phyloP scores from a whole-genome alignment of 331 rosid species.

The Malus hybrid region DNA sequence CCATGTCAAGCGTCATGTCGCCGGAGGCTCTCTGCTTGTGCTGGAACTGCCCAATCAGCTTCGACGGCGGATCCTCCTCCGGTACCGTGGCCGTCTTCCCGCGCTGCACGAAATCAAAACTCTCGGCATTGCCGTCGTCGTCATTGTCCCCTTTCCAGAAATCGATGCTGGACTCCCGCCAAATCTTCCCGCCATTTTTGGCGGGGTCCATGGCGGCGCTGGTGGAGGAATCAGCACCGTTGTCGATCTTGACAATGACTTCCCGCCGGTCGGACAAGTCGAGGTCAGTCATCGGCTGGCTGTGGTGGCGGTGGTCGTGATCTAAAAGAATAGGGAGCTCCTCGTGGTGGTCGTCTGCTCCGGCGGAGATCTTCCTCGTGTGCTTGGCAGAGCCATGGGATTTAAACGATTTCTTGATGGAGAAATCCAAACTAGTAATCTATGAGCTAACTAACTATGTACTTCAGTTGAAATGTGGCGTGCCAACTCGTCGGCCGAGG shows the following conservation, averaged over 20 bases:
- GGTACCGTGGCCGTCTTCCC: slow-evolving; percentile 25
- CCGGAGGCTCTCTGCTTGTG: slow-evolving; percentile 63
- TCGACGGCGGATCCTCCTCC: slow-evolving; percentile 70
- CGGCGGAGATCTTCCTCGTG: slow-evolving; percentile 23
- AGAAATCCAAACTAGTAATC: slow-evolving; percentile 12
- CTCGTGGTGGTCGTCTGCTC: slow-evolving; percentile 29
- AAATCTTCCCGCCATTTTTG: slow-evolving; percentile 11
- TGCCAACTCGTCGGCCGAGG: too few species aligned
- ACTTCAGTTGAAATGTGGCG: too few species aligned
- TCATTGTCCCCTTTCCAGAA: slow-evolving; percentile 31
- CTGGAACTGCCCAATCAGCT: slow-evolving; percentile 56
- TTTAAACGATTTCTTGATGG: slow-evolving; percentile 52
- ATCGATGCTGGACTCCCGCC: slow-evolving; percentile 50
- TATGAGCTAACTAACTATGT: too few species aligned
- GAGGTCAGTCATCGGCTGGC: background rate
- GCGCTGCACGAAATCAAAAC: slow-evolving; percentile 37
- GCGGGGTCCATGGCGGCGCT: background rate
- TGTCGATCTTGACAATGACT: slow-evolving; percentile 49
- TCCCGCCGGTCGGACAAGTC: slow-evolving; percentile 22
- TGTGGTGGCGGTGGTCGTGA: background rate
- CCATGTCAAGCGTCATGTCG: slow-evolving; percentile 66
- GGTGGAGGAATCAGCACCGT: slow-evolving; percentile 1
- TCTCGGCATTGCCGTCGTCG: background rate
- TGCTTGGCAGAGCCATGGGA: slow-evolving; percentile 34
- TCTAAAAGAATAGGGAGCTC: slow-evolving; percentile 47